Evolutionary conservation across 192 early-diverging fungal genomes (phyloP), one percentile per base, ranked within the genome.

Genomic region (Coemansia sp.): DNA sequence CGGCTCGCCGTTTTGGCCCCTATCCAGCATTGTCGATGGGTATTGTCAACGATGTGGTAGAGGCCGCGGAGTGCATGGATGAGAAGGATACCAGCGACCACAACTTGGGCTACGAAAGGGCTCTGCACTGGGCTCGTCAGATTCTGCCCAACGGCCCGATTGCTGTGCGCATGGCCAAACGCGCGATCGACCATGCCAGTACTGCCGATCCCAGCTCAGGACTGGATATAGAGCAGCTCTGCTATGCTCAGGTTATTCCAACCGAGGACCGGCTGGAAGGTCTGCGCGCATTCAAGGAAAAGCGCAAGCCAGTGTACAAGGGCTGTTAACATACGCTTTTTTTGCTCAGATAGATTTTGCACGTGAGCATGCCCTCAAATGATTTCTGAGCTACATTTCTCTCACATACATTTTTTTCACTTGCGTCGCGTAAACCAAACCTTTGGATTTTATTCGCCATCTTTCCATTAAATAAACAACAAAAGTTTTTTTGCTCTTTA

Each of bases 251-350:
- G 66, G 89, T 97, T 14, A 94, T 99, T 69, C 94, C 92, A 0
- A 95, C 96, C 2, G 86, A 95, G 64, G 96, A 99, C 83, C 82
- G 96, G 48, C 66, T 97, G 52, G 96, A 99, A 80, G 96, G 94
- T 66, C 65, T 87, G 69, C 73, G 75, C 29, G 85, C 80, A 7
- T 93, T 95, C 80, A 88, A 86, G 60, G 93, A 93, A 70, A 95
- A 95, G 89, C 87, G 93, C 58, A 84, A 82, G 63, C 93, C 93
- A 5, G 70, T 85, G 14, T 95, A 92, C 87, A 90, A 87, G 69
- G 92, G 92, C 42, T 70, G 83, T 45, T 91, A 87, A 77, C 3
- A 36, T 7, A 22, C 8, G 52, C n/a, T 28, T 25, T 57, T 7
- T 11, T 38, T 25, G 31, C 38, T 32, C 18, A 29, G 4, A 31